Conservation (phyloP, 345 rosid species). For the Fremontodendron californicum region DNA sequence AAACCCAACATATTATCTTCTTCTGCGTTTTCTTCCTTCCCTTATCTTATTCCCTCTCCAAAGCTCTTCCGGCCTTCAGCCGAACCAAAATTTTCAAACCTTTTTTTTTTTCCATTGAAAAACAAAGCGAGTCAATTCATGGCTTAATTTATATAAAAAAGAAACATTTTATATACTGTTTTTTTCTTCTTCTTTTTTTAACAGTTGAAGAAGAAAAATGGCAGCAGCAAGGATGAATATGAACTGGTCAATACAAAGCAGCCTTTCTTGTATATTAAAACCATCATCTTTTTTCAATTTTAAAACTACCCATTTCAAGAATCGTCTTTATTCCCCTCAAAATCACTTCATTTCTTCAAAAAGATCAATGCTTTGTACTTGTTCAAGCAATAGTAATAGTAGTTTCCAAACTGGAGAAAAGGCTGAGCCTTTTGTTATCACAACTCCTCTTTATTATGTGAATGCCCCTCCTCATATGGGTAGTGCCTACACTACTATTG, state of each 20-base stretch:
- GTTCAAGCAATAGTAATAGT: constrained; percentile 30
- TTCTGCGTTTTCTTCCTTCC: not conserved
- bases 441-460: constrained; percentile 95
- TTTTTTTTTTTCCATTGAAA: too few species aligned
- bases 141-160: not conserved
- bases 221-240: constrained; percentile 64
- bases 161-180: not conserved
- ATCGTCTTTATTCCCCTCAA: constrained; percentile 38
- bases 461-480: constrained; percentile 99
- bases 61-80: not conserved
- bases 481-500: constrained; percentile 94
- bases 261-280: constrained; percentile 40
- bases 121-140: not conserved
- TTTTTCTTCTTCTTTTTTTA: not conserved
- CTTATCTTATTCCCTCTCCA: not conserved
- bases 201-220: constrained; percentile 33
- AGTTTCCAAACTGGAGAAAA: constrained; percentile 21
- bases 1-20: too few species aligned
- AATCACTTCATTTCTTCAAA: constrained; percentile 30
- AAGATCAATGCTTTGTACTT: constrained; percentile 43
- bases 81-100: not conserved
- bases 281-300: constrained; percentile 38
- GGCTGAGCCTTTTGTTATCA: constrained; percentile 59
- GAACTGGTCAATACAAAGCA: constrained; percentile 51
- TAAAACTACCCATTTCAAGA: constrained; percentile 36